Conservation (phyloP, 495 filamentous ascomycete species). For the Cercophora sp. region DNA sequence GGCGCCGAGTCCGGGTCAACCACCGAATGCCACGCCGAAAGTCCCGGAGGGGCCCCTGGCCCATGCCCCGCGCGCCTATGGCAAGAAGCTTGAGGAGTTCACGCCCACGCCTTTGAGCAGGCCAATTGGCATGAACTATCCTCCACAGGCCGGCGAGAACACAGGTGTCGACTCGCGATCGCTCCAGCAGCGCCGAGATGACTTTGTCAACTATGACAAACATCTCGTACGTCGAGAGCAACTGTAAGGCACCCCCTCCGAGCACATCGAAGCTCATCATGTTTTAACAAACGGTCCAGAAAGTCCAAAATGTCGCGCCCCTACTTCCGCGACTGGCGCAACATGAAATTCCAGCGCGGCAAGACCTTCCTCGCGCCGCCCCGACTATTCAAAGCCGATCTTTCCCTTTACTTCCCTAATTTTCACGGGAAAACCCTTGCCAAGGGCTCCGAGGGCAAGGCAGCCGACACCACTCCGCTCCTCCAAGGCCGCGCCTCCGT, state of each 20-base stretch:
- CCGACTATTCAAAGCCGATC: constrained; percentile 67
- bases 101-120: constrained; percentile 66
- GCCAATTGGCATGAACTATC: constrained; percentile 73
- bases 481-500: constrained; percentile 69
- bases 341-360: constrained; percentile 74
- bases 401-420: constrained; percentile 91
- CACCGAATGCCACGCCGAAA: not conserved
- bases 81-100: constrained; percentile 56
- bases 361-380: constrained; percentile 83
- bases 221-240: constrained; percentile 68
- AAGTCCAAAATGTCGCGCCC: constrained; percentile 64
- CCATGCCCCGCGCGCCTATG: constrained; percentile 50
- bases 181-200: constrained; percentile 64
- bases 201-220: constrained; percentile 80
- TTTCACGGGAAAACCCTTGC: constrained; percentile 71
- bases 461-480: constrained; percentile 65
- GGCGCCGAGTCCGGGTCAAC: not conserved
- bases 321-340: constrained; percentile 91
- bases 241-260: constrained; percentile 50
- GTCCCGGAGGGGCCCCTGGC: constrained; percentile 33
- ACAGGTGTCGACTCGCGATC: constrained; percentile 67
- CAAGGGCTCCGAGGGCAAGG: constrained; percentile 22
- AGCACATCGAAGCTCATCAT: not conserved
- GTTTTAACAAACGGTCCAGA: no score
- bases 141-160: constrained; percentile 74